These are phyloP conservation scores for Paramecium sonneborni DNA, from an alignment of 73 alveolate species.

Conservation along the genomic window DNA sequence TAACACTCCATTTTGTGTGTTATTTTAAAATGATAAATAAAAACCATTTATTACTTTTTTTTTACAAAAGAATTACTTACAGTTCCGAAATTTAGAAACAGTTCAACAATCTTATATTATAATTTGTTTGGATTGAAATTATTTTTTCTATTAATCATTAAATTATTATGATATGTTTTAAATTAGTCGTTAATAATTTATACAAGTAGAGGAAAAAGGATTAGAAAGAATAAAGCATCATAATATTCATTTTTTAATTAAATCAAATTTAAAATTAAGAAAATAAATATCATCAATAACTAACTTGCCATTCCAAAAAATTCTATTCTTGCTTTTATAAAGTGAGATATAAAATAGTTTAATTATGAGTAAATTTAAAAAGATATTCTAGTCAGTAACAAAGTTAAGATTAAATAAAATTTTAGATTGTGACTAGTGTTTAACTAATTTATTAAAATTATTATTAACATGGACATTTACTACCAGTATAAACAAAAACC, in stretches of 20 bases:
- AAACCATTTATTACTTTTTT: neutral
- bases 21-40: neutral
- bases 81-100: neutral
- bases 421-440: neutral
- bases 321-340: neutral
- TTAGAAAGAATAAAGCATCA: neutral
- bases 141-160: neutral
- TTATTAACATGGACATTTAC: neutral
- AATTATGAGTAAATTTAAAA: neutral
- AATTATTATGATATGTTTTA: neutral
- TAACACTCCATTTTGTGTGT: neutral
- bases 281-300: neutral
- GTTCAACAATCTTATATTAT: neutral
- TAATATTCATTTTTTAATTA: neutral
- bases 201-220: neutral
- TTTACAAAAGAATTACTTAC: neutral
- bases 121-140: neutral
- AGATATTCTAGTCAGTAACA: neutral
- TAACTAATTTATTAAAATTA: neutral
- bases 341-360: neutral
- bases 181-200: neutral
- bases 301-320: neutral
- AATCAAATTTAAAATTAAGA: neutral
- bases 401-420: neutral
- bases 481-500: neutral